phyloP scores from a whole-genome alignment of 306 rosid species.

The Abrus precatorius region DNA sequence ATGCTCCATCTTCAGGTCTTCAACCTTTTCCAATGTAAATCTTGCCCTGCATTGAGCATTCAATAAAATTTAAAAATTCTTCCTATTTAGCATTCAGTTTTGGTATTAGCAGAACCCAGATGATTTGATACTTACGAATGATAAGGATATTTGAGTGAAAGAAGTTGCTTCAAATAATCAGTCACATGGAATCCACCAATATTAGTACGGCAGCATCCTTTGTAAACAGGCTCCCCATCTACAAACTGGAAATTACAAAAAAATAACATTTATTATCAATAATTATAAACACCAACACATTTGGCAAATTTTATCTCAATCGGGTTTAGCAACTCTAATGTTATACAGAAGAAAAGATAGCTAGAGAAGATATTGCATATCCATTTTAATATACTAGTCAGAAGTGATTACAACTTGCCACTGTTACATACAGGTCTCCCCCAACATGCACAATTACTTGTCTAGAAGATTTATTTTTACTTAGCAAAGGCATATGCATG shows the following conservation, averaged over 20 bases:
- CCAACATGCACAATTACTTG: slow-evolving; percentile 20
- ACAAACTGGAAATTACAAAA: slow-evolving; percentile 61
- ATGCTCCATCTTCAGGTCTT: slow-evolving; percentile 79
- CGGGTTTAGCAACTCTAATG: not conserved
- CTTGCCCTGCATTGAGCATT: slow-evolving; percentile 62
- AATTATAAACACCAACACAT: not conserved
- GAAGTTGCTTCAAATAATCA: slow-evolving; percentile 82
- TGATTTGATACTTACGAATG: slow-evolving; percentile 67
- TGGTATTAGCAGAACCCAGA: slow-evolving; percentile 28
- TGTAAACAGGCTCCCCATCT: slow-evolving; percentile 76
- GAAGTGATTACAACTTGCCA: slow-evolving; percentile 2
- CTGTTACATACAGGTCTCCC: not conserved
- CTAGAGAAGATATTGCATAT: slow-evolving; percentile 2
- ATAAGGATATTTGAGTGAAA: slow-evolving; percentile 84
- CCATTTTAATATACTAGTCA: not conserved
- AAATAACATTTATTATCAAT: not conserved
- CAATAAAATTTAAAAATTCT: slow-evolving; percentile 13
- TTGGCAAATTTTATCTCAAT: not conserved
- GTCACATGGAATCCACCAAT: slow-evolving; percentile 84
- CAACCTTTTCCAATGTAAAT: slow-evolving; percentile 56
- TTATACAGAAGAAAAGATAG: not conserved
- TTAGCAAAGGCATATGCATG: slow-evolving; percentile 6
- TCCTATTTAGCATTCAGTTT: slow-evolving; percentile 19
- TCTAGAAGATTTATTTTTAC: not conserved
- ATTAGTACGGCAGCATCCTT: slow-evolving; percentile 81